Conservation (phyloP, 208 protist species). For the Trypanosoma cruzi region DNA sequence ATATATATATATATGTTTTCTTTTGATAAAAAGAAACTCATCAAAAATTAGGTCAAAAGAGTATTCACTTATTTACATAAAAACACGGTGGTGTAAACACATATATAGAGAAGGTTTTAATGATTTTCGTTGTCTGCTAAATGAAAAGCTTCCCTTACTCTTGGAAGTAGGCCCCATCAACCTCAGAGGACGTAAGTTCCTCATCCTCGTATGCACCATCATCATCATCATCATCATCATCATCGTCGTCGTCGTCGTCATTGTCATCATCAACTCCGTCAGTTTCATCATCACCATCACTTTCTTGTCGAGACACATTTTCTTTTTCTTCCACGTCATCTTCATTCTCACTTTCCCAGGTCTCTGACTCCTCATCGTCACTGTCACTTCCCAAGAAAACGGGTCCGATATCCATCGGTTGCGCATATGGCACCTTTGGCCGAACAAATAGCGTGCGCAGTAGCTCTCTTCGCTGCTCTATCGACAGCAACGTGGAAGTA, state of each 20-base stretch:
- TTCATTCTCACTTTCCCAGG: slow-evolving; percentile 29
- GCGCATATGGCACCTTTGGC: neutral
- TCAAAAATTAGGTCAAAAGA: neutral
- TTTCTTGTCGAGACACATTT: neutral
- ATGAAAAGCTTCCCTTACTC: neutral
- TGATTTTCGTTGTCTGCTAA: neutral
- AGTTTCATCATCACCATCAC: slow-evolving; percentile 8
- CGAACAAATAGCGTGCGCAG: slow-evolving; percentile 22
- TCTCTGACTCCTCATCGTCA: slow-evolving; percentile 32
- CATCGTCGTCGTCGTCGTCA: slow-evolving; percentile 28
- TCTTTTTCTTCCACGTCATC: slow-evolving; percentile 29
- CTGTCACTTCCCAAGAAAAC: slow-evolving; percentile 6
- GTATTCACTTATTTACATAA: neutral
- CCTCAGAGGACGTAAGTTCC: neutral
- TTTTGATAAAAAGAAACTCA: neutral
- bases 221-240: slow-evolving; percentile 28
- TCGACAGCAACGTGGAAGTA: neutral
- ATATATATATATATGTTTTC: neutral
- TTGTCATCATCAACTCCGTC: slow-evolving; percentile 19
- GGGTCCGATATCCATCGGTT: neutral
- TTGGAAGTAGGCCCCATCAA: neutral
- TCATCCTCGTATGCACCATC: slow-evolving; percentile 35
- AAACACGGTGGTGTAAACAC: neutral
- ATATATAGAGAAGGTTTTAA: neutral
- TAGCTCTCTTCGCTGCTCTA: slow-evolving; percentile 21